Base-by-base conservation (phyloP, 495 filamentous ascomycete genomes). In the Daldinia caldariorum region DNA sequence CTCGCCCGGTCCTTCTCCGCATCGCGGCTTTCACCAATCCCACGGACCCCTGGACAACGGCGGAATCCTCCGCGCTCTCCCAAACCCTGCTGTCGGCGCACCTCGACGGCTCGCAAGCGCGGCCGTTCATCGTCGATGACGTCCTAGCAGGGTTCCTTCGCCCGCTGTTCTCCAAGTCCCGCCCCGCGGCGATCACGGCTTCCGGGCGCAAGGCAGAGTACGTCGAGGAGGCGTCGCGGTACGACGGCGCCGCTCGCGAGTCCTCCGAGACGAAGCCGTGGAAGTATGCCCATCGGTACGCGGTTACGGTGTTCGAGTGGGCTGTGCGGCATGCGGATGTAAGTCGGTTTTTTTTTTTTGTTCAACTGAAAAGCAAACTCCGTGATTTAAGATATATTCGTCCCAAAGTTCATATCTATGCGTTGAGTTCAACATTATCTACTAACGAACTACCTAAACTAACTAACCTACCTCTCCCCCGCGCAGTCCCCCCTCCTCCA, bases 121-220 rank as follows among this genome's bases (percentile, higher is more conserved):
- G 68, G 5, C n/a, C 47, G 1, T 78, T 84, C 61, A 82, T 90
- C 39, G 74, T 87, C n/a, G 84, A 89, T n/a, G 75, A 80, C 9
- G 77, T 88, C 39, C 81, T 92, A 3, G 76, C 78, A 35, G 60
- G 39, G 35, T 82, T 84, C 67, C 80, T 94, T n/a, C 86, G 86
- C 20, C 89, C 90, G n/a, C 80, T 91, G 0, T 94, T 93, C 73
- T 84, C 86, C n/a, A 86, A 85, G 61, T 85, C 88, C n/a, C 89
- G 9, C 74, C 83, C 0, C 81, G 85, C n/a, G 87, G 89, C 45
- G 80, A 90, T 39, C 89, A 88, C 78, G 84, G 87, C 45, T 83
- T 76, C 63, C 6, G 69, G 69, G 13, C 69, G 69, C 26, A 91
- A 88, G 78, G 87, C 87, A 37, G 85, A 74, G 62, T 81, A 74